These are phyloP conservation scores for Ascochyta viciae-villosae DNA, from an alignment of 2,329 filamentous ascomycete species.

Conservation along the genomic window DNA sequence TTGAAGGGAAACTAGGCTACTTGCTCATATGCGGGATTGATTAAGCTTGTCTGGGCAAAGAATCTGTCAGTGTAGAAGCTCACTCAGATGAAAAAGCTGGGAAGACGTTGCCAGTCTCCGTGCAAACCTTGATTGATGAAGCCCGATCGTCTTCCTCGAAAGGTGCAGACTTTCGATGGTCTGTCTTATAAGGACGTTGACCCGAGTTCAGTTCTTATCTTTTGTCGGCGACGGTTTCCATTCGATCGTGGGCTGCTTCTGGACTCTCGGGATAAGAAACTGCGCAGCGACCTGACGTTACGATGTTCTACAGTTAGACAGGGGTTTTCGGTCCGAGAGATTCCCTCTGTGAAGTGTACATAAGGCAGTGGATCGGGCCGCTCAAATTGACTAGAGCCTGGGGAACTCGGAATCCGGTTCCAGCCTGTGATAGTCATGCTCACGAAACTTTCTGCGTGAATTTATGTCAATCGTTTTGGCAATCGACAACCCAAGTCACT, in stretches of 20 bases:
- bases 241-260: background rate
- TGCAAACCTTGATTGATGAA: too few species aligned
- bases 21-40: too few species aligned
- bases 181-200: background rate
- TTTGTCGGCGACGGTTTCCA: background rate
- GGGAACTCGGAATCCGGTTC: background rate
- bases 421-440: background rate
- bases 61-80: too few species aligned
- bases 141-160: too few species aligned
- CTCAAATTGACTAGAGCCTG: background rate
- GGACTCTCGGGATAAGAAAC: background rate
- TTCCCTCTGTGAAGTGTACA: background rate
- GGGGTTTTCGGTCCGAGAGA: background rate
- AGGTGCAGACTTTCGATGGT: too few species aligned
- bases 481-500: background rate
- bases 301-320: background rate
- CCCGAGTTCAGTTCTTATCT: background rate
- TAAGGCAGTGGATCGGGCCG: background rate
- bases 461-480: background rate
- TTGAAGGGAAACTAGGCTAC: too few species aligned
- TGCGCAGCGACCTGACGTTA: background rate
- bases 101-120: too few species aligned
- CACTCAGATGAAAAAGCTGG: too few species aligned
- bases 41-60: too few species aligned
- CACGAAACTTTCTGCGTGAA: background rate